Evolutionary conservation across 2,329 filamentous ascomycete genomes (phyloP), one percentile per base, ranked within the genome.

Genomic region (Colletotrichum sidae): DNA sequence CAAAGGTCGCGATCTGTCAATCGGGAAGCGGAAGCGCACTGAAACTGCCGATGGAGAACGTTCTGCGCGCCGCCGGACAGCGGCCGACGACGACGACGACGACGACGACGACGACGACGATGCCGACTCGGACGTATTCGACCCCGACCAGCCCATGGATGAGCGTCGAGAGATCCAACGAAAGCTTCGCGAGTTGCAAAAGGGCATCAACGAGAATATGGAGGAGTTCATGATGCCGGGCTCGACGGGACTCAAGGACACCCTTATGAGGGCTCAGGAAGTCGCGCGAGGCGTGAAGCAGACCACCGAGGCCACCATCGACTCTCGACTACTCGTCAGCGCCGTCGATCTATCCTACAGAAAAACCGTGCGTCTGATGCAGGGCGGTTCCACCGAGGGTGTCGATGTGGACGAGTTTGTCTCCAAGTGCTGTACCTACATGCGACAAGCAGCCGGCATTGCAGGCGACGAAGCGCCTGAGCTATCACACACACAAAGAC

Each of bases 321-420:
- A 99, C 75, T 94, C 95, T 0, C 89, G 92, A n/a, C 83, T 96
- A 34, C 84, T 98, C 4, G 91, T 97, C 53, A 89, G 86, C 68
- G 89, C 92, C 1, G 92, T 92, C 6, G 94, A 97, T 69, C 78
- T 96, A 5, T 90, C 92, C 0, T 90, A 91, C 71, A 92, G 92
- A 70, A 94, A 93, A 74, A 90, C 93, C 0, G 83, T 90, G 47
- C 88, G 90, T 55, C 84, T 96, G 34, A 88, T 91, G 1, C 83
- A 93, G 37, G 94, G 94, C 7, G 90, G 91, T 71, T 81, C 86
- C 2, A 87, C 88, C 3, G 88, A 91, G 55, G 93, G 94, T 8
- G 81, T 99, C 25, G 94, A 98, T 72, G 84, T 96, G 0, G 94
- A 98, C 67, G 92, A 97, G 71, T 96, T 98, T 72, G 88, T 98